Evolutionary conservation across 73 alveolate species (phyloP).

Genomic region (Urostyla sp.): DNA sequence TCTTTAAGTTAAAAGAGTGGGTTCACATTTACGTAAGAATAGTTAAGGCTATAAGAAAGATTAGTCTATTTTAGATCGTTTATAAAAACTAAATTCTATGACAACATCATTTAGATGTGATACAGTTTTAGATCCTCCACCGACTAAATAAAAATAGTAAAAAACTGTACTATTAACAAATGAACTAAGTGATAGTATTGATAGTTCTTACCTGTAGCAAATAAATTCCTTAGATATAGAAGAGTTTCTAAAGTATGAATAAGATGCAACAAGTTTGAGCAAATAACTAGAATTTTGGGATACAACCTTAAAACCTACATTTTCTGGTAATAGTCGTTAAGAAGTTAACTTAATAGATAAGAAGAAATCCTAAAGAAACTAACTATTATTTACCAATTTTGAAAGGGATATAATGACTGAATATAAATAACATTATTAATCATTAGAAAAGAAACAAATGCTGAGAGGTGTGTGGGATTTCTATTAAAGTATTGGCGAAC

Average conservation of each 20-base stretch:
- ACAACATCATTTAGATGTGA: not conserved
- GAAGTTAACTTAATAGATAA: conserved; percentile 12
- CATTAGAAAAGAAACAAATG: not conserved
- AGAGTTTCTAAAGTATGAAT: not conserved
- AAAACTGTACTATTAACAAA: conserved; percentile 33
- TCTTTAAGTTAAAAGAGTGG: conserved; percentile 1
- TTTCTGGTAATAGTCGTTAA: conserved; percentile 33
- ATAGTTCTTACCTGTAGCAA: not conserved
- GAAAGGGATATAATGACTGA: conserved; percentile 29
- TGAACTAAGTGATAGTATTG: not conserved
- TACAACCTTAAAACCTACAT: conserved; percentile 20
- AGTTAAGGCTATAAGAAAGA: conserved; percentile 31
- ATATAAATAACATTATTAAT: not conserved
- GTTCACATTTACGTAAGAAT: conserved; percentile 4
- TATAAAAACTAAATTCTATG: not conserved
- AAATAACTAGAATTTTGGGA: conserved; percentile 25
- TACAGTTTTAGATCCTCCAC: not conserved
- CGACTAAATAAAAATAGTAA: not conserved
- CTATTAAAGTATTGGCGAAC: not conserved
- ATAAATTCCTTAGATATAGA: not conserved
- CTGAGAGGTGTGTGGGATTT: conserved; percentile 29
- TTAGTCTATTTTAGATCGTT: not conserved
- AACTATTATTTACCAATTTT: not conserved
- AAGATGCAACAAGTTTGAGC: not conserved
- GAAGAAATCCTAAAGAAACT: conserved; percentile 10